Percentiles rank a stretch among this genome's conserved stretches.
Evolutionary conservation across 2,329 filamentous ascomycete genomes (phyloP).

Genomic region (Aspergillus tamarii): DNA sequence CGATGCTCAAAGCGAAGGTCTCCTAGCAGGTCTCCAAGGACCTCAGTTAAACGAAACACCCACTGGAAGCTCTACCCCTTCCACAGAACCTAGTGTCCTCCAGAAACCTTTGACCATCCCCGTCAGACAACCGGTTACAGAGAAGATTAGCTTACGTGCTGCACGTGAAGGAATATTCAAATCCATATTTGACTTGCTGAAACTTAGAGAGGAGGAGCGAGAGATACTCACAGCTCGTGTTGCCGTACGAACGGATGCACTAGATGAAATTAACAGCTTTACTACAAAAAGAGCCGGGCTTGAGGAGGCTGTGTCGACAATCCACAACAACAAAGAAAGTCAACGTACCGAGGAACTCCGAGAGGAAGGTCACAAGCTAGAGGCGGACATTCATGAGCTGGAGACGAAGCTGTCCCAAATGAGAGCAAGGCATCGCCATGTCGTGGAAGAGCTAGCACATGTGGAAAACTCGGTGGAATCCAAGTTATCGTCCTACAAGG

Average conservation of each 20-base stretch:
- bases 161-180: constrained; percentile 61
- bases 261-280: constrained; percentile 57
- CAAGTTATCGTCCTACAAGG: constrained; percentile 61
- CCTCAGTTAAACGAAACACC: constrained; percentile 43
- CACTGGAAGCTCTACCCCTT: constrained; percentile 48
- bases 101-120: constrained; percentile 42
- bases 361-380: constrained; percentile 55
- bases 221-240: constrained; percentile 52
- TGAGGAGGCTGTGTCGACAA: constrained; percentile 53
- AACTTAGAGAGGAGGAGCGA: constrained; percentile 60
- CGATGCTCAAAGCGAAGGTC: constrained; percentile 63
- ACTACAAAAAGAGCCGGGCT: constrained; percentile 54
- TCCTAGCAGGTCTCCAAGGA: constrained; percentile 53
- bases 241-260: constrained; percentile 48
- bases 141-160: constrained; percentile 55
- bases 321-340: constrained; percentile 51
- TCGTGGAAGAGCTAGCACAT: constrained; percentile 56
- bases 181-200: constrained; percentile 60
- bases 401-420: constrained; percentile 60
- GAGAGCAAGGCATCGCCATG: constrained; percentile 56
- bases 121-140: constrained; percentile 42
- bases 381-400: constrained; percentile 60
- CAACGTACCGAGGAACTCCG: constrained; percentile 50
- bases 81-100: constrained; percentile 32
- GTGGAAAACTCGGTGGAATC: constrained; percentile 62